Evolutionary conservation across 208 protist genomes (phyloP).

Genomic region (Leishmania arabica): DNA sequence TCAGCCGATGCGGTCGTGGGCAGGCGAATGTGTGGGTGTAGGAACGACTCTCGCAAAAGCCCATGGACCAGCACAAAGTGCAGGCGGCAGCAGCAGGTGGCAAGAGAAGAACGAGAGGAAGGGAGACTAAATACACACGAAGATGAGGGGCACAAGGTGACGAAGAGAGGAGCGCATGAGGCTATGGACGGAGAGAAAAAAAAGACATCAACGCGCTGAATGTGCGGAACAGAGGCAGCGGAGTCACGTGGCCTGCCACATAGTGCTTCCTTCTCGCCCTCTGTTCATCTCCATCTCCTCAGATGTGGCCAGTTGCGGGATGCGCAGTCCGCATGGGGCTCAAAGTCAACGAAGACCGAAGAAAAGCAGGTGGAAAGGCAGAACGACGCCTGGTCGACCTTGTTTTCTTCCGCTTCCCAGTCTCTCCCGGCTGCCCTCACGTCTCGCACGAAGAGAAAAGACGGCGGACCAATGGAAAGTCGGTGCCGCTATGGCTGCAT

Average conservation of each 20-base stretch:
- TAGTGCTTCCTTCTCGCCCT: not conserved
- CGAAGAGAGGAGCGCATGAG: not conserved
- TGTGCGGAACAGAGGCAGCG: not conserved
- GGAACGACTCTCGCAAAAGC: not conserved
- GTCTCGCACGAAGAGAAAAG: not conserved
- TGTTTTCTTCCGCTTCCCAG: not conserved
- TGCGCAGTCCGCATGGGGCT: not conserved
- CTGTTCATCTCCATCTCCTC: not conserved
- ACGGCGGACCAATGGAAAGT: not conserved
- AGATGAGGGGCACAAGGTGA: not conserved
- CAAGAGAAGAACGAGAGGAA: not conserved
- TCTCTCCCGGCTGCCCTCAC: not conserved
- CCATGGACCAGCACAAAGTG: not conserved
- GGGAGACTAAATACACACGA: not conserved
- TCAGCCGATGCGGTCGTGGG: not conserved
- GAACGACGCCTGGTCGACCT: not conserved
- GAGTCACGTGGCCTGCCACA: not conserved
- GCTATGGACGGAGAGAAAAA: not conserved
- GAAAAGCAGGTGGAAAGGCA: not conserved
- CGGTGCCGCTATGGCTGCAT: not conserved
- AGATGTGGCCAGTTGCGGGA: not conserved
- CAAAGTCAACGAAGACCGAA: not conserved
- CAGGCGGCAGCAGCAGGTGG: not conserved
- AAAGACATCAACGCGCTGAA: not conserved
- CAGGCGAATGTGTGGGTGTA: not conserved